Evolutionary conservation across 2,329 filamentous ascomycete genomes (phyloP).

Genomic region (Botryotinia convoluta): DNA sequence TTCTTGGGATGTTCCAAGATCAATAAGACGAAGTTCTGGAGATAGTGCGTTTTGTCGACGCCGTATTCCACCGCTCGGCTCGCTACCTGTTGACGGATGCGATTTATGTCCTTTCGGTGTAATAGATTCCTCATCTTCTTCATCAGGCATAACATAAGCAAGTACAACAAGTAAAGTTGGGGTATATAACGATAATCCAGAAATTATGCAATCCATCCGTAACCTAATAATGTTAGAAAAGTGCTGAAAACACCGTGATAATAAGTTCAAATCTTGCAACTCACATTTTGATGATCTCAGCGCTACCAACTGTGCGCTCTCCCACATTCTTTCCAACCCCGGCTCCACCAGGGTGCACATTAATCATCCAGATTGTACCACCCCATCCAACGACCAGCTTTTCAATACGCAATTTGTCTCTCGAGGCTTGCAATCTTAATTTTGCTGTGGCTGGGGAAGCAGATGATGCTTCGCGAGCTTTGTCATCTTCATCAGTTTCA

Average conservation of each 20-base stretch:
- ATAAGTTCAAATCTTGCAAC: slow-evolving; percentile 40
- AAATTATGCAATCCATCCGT: slow-evolving; percentile 96
- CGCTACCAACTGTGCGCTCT: slow-evolving; percentile 71
- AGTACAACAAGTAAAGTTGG: slow-evolving; percentile 86
- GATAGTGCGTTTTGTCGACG: slow-evolving; percentile 76
- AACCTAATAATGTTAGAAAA: slow-evolving; percentile 54
- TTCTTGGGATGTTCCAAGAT: slow-evolving; percentile 78
- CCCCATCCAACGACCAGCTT: slow-evolving; percentile 94
- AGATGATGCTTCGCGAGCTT: slow-evolving; percentile 32
- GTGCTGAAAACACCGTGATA: not conserved
- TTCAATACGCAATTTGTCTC: slow-evolving; percentile 56
- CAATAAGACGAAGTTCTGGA: slow-evolving; percentile 87
- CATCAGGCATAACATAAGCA: slow-evolving; percentile 77
- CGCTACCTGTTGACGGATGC: slow-evolving; percentile 49
- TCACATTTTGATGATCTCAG: slow-evolving; percentile 90
- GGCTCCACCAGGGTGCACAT: slow-evolving; percentile 75
- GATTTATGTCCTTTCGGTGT: slow-evolving; percentile 40
- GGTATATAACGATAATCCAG: slow-evolving; percentile 94
- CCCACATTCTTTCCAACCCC: slow-evolving; percentile 64
- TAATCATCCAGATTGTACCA: slow-evolving; percentile 91
- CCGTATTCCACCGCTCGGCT: slow-evolving; percentile 63
- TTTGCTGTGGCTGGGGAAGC: slow-evolving; percentile 48
- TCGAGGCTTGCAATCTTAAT: slow-evolving; percentile 50
- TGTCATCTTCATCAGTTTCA: slow-evolving; percentile 65
- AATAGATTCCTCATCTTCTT: slow-evolving; percentile 42